Conservation (phyloP, 176 grass and related monocot species). For the Cenchrus americanus region DNA sequence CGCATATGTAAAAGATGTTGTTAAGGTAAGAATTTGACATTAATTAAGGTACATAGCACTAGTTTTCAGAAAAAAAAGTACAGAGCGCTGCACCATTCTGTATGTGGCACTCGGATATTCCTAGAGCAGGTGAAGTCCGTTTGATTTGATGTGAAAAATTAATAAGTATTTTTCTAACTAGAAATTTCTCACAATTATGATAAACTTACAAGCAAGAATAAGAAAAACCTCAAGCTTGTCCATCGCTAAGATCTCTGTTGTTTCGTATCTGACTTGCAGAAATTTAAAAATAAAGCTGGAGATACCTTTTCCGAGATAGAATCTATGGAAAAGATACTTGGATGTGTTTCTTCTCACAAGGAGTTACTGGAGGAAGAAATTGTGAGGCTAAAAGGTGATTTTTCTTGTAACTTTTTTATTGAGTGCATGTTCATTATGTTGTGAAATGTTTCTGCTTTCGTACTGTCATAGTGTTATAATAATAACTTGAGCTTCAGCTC, state of each 20-base stretch:
- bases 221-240: not conserved
- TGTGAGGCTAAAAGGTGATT: conserved; percentile 25
- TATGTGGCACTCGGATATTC: not conserved
- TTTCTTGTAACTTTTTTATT: conserved; percentile 9
- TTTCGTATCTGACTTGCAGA: not conserved
- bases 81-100: not conserved
- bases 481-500: not conserved
- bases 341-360: conserved; percentile 1
- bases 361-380: not conserved
- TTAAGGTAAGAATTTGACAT: conserved; percentile 24
- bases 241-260: not conserved
- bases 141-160: not conserved
- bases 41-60: too few relatives aligned
- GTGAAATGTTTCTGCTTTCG: not conserved
- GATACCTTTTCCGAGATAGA: not conserved
- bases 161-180: not conserved
- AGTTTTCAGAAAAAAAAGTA: not conserved
- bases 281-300: conserved; percentile 6
- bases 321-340: not conserved
- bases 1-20: not conserved
- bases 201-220: not conserved
- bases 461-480: not conserved
- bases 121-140: not conserved
- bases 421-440: not conserved
- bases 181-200: not conserved